Percentiles rank a stretch among this genome's conserved stretches.
These are phyloP conservation scores for Quillaja saponaria DNA, from an alignment of 306 rosid genomes.

Conservation along the genomic window DNA sequence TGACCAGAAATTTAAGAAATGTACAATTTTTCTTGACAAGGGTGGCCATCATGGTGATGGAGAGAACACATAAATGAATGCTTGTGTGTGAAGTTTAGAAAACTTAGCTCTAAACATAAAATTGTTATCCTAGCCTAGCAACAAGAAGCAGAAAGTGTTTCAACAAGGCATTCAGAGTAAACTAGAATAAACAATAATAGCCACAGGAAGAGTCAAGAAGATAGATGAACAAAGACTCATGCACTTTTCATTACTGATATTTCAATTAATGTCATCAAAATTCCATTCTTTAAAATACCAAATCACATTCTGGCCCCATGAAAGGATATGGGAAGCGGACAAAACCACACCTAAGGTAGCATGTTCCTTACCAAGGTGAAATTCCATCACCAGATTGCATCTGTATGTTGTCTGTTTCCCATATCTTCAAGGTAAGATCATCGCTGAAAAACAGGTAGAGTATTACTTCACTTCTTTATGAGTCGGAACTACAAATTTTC, in stretches of 20 bases:
- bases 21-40: neutral
- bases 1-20: neutral
- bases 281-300: too few species aligned
- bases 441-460: conserved; percentile 57
- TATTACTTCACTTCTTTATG: conserved; percentile 2
- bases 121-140: neutral
- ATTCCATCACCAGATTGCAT: conserved; percentile 60
- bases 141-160: neutral
- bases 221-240: neutral
- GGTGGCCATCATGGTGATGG: neutral
- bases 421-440: conserved; percentile 84
- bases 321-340: neutral
- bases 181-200: neutral
- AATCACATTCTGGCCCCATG: conserved; percentile 7
- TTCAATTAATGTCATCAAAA: too few species aligned
- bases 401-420: conserved; percentile 64
- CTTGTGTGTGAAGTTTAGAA: neutral
- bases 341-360: neutral
- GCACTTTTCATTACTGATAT: neutral
- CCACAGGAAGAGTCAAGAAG: neutral
- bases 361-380: conserved; percentile 71
- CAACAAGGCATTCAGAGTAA: neutral
- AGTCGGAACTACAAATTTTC: neutral
- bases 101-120: conserved; percentile 1
- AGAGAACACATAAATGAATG: neutral